Evolutionary conservation across 2,329 filamentous ascomycete species (phyloP), one percentile per base, ranked within the genome.

Genomic region (Trichoderma sp.): DNA sequence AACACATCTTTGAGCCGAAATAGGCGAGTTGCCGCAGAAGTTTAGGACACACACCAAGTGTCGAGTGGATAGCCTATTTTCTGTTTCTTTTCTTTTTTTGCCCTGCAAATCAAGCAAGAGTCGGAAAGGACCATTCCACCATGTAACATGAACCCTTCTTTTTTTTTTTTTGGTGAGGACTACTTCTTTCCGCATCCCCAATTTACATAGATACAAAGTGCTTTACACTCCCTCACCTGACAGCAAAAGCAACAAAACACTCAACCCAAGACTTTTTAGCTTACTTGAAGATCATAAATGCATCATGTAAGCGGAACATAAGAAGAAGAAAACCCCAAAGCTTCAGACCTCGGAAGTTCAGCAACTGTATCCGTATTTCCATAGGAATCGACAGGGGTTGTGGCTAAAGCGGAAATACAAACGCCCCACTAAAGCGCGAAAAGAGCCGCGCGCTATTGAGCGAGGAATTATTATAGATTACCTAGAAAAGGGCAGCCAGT

Each of bases 401-500:
- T 49, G 46, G 46, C 14, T 54, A 54, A 13, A 8, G 26, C 21
- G 51, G 26, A 6, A 54, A n/a, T 10, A n/a, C 7, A 18, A 54
- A 7, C 7, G 21, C 51, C 51, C 49, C 49, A 55, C 61, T 11
- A 55, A 16, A 13, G 13, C 16, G 37, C 34, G 5, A 43, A 43
- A 21, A 65, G 18, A 65, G 32, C 61, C 61, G 61, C 61, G 16
- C 49, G 49, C 61, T 32, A 49, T 14, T 43, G 16, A 43, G 39
- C 18, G 24, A 55, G 54, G 34, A 43, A 32, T 43, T 34, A n/a
- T n/a, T n/a, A n/a, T 34, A 34, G 32, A 34, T 34, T 34, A n/a
- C n/a, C n/a, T n/a, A 55, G 16, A 30, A 55, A 13, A 11, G 24
- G 16, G 1, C 59, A 34, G n/a, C n/a, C 16, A 24, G 10, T 21